These are phyloP conservation scores for Neonectria faginata DNA, from an alignment of 2,329 filamentous ascomycete species.

Conservation along the genomic window DNA sequence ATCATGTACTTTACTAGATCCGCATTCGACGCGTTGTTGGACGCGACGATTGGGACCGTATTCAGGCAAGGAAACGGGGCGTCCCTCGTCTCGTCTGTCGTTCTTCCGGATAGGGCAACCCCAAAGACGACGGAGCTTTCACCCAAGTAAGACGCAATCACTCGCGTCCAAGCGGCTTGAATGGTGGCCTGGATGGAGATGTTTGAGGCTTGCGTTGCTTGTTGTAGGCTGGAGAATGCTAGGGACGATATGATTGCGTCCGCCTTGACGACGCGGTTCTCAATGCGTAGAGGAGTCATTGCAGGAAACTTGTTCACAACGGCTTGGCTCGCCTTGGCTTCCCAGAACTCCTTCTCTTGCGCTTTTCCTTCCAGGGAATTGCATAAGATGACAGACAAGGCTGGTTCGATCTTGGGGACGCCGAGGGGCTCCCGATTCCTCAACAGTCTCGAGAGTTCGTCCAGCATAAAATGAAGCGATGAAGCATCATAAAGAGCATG, in stretches of 20 bases:
- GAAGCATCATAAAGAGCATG: slow-evolving; percentile 90
- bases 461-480: slow-evolving; percentile 74
- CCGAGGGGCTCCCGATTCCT: slow-evolving; percentile 26
- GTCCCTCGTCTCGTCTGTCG: slow-evolving; percentile 66
- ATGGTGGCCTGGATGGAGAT: slow-evolving; percentile 81
- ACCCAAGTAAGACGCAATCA: slow-evolving; percentile 82
- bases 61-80: slow-evolving; percentile 83
- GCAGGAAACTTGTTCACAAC: slow-evolving; percentile 80
- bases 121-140: slow-evolving; percentile 82
- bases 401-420: slow-evolving; percentile 47
- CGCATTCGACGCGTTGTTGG: slow-evolving; percentile 64
- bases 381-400: slow-evolving; percentile 57
- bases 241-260: slow-evolving; percentile 51
- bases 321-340: slow-evolving; percentile 60
- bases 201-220: slow-evolving; percentile 66
- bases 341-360: slow-evolving; percentile 72
- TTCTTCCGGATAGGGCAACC: slow-evolving; percentile 81
- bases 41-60: slow-evolving; percentile 79
- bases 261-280: slow-evolving; percentile 50
- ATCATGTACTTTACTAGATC: slow-evolving; percentile 73
- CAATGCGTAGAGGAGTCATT: slow-evolving; percentile 71
- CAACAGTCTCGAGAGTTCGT: slow-evolving; percentile 61
- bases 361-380: slow-evolving; percentile 44
- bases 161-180: slow-evolving; percentile 81
- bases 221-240: slow-evolving; percentile 62